A percentile compares a stretch with the other conserved stretches of the same genome.
Conservation (phyloP, 2,329 filamentous ascomycete genomes). For the Aspergillus niger region DNA sequence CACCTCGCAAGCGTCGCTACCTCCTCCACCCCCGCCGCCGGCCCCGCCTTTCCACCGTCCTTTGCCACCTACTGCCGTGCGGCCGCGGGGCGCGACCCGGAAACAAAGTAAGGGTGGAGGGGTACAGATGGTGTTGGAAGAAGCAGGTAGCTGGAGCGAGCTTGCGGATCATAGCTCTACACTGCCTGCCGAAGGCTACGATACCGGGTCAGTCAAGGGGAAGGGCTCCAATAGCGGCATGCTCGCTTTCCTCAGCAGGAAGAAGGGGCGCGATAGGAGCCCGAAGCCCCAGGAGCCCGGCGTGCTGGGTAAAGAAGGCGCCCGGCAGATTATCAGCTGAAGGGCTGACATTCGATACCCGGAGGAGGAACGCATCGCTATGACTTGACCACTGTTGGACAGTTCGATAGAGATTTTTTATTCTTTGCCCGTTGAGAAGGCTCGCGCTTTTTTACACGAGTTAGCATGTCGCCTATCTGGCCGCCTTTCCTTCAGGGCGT, state of each 20-base stretch:
- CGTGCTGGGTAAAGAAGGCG: slow-evolving; percentile 92
- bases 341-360: not conserved
- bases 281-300: slow-evolving; percentile 93
- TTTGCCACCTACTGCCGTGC: slow-evolving; percentile 43
- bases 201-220: slow-evolving; percentile 40
- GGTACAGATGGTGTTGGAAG: slow-evolving; percentile 87
- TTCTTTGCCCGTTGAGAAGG: slow-evolving; percentile 1
- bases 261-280: slow-evolving; percentile 86
- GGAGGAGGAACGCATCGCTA: not conserved
- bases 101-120: slow-evolving; percentile 79
- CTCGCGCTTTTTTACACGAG: not conserved
- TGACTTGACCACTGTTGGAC: slow-evolving; percentile 5
- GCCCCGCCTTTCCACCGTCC: slow-evolving; percentile 44
- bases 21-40: slow-evolving; percentile 32
- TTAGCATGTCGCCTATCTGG: not conserved
- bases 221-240: slow-evolving; percentile 68
- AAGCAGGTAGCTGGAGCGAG: slow-evolving; percentile 86
- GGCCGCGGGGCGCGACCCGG: slow-evolving; percentile 63
- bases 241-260: slow-evolving; percentile 84
- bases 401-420: slow-evolving; percentile 1
- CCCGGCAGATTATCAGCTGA: slow-evolving; percentile 75
- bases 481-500: not conserved
- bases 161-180: slow-evolving; percentile 82
- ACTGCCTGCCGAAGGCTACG: slow-evolving; percentile 65
- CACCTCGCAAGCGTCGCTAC: slow-evolving; percentile 23